Conservation (phyloP, 352 stramenopile genomes). For the Bremia lactucae region DNA sequence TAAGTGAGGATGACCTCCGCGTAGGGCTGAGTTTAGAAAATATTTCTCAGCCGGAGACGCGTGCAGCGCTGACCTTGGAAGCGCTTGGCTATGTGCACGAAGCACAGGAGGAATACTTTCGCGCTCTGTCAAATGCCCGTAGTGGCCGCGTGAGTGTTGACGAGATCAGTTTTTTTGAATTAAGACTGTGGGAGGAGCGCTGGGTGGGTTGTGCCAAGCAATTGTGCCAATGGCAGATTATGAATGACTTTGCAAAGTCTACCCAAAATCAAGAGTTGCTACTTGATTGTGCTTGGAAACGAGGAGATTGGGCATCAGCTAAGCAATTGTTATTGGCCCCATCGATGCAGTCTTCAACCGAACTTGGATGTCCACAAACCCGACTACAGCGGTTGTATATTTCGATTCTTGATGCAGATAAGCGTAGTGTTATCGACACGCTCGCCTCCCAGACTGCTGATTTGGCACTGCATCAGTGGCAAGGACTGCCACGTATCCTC, state of each 20-base stretch:
- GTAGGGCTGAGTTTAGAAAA: slow-evolving; percentile 74
- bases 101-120: slow-evolving; percentile 83
- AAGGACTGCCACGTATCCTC: slow-evolving; percentile 73
- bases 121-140: slow-evolving; percentile 67
- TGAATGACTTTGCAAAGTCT: slow-evolving; percentile 87
- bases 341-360: slow-evolving; percentile 48
- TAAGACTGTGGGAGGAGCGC: slow-evolving; percentile 79
- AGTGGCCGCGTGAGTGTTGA: slow-evolving; percentile 61
- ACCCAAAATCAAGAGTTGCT: slow-evolving; percentile 88
- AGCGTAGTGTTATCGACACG: slow-evolving; percentile 52
- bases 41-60: slow-evolving; percentile 62
- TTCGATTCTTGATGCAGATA: slow-evolving; percentile 77
- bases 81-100: slow-evolving; percentile 76
- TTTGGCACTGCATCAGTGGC: slow-evolving; percentile 82
- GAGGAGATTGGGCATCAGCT: slow-evolving; percentile 79
- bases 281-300: slow-evolving; percentile 89
- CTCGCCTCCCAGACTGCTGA: slow-evolving; percentile 66
- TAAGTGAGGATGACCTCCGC: slow-evolving; percentile 78
- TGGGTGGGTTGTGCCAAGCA: slow-evolving; percentile 89
- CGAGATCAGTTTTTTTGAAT: slow-evolving; percentile 78
- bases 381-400: slow-evolving; percentile 82
- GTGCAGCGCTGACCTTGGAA: slow-evolving; percentile 62
- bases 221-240: slow-evolving; percentile 87
- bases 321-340: slow-evolving; percentile 67
- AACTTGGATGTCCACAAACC: slow-evolving; percentile 65